Conservation (phyloP, 2,329 filamentous ascomycete species). For the Fonsecaea pedrosoi region DNA sequence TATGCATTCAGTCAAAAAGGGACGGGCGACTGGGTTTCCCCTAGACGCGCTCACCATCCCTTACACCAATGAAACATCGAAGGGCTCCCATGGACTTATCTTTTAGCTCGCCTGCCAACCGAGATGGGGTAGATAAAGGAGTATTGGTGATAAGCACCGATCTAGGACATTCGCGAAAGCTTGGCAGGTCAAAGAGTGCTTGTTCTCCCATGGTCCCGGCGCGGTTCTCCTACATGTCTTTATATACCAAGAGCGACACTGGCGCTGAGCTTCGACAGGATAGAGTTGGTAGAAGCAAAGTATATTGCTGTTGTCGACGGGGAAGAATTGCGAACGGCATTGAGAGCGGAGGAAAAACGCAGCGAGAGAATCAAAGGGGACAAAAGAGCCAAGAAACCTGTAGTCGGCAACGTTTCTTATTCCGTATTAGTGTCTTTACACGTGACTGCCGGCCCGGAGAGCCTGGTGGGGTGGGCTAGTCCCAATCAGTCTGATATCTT, state of each 20-base stretch:
- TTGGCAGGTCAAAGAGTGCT: neutral
- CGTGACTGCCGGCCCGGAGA: neutral
- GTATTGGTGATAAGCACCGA: slow-evolving; percentile 8
- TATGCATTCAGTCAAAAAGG: neutral
- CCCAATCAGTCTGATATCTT: neutral
- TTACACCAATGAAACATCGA: neutral
- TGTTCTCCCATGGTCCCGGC: neutral
- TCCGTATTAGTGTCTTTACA: no score
- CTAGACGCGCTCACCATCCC: neutral
- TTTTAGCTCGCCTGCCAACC: neutral
- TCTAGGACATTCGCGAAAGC: slow-evolving; percentile 10
- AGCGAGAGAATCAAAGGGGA: neutral
- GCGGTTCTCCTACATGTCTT: neutral
- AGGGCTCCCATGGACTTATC: neutral
- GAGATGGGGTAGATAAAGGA: slow-evolving; percentile 9
- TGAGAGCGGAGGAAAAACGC: neutral
- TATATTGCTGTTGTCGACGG: neutral
- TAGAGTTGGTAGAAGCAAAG: neutral
- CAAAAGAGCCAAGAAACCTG: neutral
- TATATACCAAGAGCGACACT: neutral
- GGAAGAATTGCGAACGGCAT: neutral
- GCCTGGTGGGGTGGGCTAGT: neutral
- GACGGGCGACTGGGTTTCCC: neutral
- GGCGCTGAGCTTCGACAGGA: neutral
- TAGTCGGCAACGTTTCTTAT: no score